phyloP scores from a whole-genome alignment of 202 grass and related monocot genomes.

The Miscanthus sacchariflorus region DNA sequence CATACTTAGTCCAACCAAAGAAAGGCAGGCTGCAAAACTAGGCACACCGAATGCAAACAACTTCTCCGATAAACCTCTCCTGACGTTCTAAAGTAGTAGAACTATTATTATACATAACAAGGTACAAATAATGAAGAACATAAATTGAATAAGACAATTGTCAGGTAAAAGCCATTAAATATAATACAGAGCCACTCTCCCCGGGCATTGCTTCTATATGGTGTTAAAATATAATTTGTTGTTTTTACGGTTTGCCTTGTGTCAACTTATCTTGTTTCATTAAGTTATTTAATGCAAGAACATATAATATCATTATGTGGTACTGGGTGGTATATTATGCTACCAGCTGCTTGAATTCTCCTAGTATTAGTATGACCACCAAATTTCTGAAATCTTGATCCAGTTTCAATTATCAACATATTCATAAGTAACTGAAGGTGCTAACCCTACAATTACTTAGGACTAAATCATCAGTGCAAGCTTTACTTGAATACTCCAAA shows the following conservation, averaged over 20 bases:
- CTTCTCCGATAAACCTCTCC: slow-evolving; percentile 53
- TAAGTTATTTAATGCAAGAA: too few relatives aligned
- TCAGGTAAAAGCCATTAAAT: background rate
- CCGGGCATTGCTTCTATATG: background rate
- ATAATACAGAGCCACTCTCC: background rate
- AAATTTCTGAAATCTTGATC: background rate
- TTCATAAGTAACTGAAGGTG: background rate
- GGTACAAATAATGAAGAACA: background rate
- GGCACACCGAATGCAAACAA: slow-evolving; percentile 63
- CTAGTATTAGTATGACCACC: background rate
- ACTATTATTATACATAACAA: slow-evolving; percentile 36
- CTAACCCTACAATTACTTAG: background rate
- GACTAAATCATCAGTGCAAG: background rate
- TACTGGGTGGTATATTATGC: background rate
- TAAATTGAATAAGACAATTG: slow-evolving; percentile 8
- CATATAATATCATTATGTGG: slow-evolving; percentile 18
- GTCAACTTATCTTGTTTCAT: background rate
- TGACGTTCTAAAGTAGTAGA: slow-evolving; percentile 50
- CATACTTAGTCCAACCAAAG: slow-evolving; percentile 51
- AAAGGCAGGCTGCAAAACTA: slow-evolving; percentile 66
- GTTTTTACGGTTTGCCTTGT: background rate
- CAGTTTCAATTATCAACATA: background rate
- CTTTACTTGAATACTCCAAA: background rate
- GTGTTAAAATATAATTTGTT: slow-evolving; percentile 8
- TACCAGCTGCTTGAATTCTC: slow-evolving; percentile 19